These are phyloP conservation scores for Plantago elongata DNA, from an alignment of 257 asterid species.

Conservation along the genomic window DNA sequence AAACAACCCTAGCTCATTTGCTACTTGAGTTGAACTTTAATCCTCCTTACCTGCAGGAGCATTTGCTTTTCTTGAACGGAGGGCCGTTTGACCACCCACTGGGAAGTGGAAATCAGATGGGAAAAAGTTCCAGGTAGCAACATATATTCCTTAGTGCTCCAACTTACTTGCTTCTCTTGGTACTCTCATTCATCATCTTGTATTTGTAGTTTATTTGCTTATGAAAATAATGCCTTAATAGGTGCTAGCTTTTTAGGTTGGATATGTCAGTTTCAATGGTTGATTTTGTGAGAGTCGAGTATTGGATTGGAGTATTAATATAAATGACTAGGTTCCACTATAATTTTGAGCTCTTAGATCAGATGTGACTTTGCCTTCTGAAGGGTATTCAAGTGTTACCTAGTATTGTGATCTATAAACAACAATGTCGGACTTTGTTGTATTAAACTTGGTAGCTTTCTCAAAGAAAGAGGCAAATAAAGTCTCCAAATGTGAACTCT, in stretches of 20 bases:
- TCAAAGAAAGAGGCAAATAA: too few relatives aligned
- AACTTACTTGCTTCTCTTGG: constrained; percentile 9
- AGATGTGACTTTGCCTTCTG: too few relatives aligned
- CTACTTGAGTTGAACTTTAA: constrained; percentile 45
- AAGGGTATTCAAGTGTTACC: too few relatives aligned
- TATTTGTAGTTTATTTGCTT: too few relatives aligned
- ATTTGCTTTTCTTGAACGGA: constrained; percentile 32
- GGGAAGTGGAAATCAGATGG: constrained; percentile 25
- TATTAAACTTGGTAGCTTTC: too few relatives aligned
- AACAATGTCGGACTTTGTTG: too few relatives aligned
- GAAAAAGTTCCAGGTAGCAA: constrained; percentile 24
- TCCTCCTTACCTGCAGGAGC: constrained; percentile 29
- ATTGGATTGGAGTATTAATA: too few relatives aligned
- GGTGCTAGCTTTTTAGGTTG: constrained; percentile 22
- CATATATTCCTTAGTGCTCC: constrained; percentile 22
- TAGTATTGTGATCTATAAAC: too few relatives aligned
- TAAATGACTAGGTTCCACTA: too few relatives aligned
- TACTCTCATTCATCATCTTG: too few relatives aligned
- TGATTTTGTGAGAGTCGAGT: not conserved
- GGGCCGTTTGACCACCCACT: constrained; percentile 36
- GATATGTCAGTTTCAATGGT: constrained; percentile 4
- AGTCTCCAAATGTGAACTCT: too few relatives aligned
- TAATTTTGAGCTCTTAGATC: too few relatives aligned
- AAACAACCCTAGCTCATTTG: constrained; percentile 32
- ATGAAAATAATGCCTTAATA: constrained; percentile 23